phyloP scores from a whole-genome alignment of 331 rosid genomes.

The Quercus phellos region DNA sequence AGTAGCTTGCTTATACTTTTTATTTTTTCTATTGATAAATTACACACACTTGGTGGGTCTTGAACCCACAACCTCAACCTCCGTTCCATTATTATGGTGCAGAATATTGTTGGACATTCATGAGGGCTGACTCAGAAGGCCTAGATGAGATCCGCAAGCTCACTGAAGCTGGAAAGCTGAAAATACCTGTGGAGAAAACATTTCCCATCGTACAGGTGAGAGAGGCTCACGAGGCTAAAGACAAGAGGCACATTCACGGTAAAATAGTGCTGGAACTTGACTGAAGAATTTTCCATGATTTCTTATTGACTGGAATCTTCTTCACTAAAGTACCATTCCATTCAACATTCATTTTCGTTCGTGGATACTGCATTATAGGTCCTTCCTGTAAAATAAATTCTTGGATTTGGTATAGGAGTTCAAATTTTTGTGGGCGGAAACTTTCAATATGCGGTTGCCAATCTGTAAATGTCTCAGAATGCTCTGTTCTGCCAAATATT shows the following conservation, averaged over 20 bases:
- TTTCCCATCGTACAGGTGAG: conserved; percentile 73
- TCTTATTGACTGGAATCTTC: not conserved
- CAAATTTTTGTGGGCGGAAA: conserved; percentile 25
- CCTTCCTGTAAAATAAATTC: conserved; percentile 22
- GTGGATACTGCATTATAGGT: conserved; percentile 12
- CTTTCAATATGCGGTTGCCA: conserved; percentile 23
- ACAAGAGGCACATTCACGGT: conserved; percentile 62
- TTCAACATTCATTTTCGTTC: not conserved
- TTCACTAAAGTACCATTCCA: not conserved
- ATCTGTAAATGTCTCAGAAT: conserved; percentile 41
- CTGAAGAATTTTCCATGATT: conserved; percentile 29
- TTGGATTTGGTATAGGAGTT: conserved; percentile 15
- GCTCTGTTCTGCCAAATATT: conserved; percentile 7
- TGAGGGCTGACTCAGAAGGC: conserved; percentile 95
- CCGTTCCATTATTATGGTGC: conserved; percentile 16
- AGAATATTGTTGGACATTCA: conserved; percentile 85
- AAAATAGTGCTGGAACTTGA: conserved; percentile 83
- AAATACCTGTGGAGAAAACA: conserved; percentile 76
- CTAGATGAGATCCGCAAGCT: conserved; percentile 63
- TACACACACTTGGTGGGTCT: no score
- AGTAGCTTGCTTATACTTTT: no score
- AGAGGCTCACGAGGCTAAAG: conserved; percentile 89
- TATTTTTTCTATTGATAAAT: no score
- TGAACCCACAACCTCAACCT: no score
- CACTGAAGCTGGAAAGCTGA: conserved; percentile 75